These are phyloP conservation scores for Cyclostephanos tholiformis DNA, from an alignment of 108 stramenopile genomes.

Conservation along the genomic window DNA sequence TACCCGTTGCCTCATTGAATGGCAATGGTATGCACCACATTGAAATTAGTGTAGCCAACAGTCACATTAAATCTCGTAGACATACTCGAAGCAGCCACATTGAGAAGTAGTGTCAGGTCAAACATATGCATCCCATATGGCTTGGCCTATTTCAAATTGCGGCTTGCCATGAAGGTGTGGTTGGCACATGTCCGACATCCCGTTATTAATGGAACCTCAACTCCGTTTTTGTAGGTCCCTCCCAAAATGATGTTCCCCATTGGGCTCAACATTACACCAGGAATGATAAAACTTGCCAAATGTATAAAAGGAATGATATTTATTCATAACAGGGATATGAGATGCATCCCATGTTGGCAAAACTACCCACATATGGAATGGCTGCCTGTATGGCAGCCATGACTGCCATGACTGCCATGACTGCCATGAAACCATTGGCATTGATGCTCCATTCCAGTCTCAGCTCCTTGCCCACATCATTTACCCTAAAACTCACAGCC, in stretches of 20 bases:
- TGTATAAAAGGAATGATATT: not conserved
- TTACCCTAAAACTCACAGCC: too few relatives aligned
- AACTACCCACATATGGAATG: too few relatives aligned
- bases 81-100: not conserved
- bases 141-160: too few relatives aligned
- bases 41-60: not conserved
- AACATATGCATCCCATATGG: slow-evolving; percentile 37
- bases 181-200: slow-evolving; percentile 31
- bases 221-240: not conserved
- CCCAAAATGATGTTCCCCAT: not conserved
- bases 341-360: too few relatives aligned
- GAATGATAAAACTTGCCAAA: not conserved
- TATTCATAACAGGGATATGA: not conserved
- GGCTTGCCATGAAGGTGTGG: slow-evolving; percentile 33
- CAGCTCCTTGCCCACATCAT: too few relatives aligned
- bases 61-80: not conserved
- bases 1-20: slow-evolving; percentile 31
- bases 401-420: too few relatives aligned
- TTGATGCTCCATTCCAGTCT: too few relatives aligned
- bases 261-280: not conserved
- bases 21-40: slow-evolving; percentile 32
- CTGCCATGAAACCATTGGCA: too few relatives aligned
- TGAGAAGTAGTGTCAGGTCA: not conserved
- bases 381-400: too few relatives aligned
- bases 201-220: slow-evolving; percentile 10